These are phyloP conservation scores for Rhododendron vialii DNA, from an alignment of 148 eudicot genomes.

Conservation along the genomic window DNA sequence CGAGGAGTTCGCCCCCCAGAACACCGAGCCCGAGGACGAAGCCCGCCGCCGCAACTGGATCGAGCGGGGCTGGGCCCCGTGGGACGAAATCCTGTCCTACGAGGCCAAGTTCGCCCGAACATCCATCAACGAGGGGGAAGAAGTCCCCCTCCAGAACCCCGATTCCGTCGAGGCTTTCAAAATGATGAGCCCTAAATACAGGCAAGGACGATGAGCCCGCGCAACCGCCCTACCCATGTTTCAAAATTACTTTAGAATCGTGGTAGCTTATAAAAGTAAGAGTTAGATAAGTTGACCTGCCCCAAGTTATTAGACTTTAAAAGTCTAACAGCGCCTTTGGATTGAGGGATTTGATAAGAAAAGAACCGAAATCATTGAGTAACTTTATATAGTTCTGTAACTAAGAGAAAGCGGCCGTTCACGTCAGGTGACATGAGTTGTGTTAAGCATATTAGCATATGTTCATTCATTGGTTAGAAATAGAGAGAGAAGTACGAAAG, in stretches of 20 bases:
- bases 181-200: slow-evolving; percentile 79
- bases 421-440: too few species aligned
- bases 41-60: slow-evolving; percentile 88
- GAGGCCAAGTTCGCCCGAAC: slow-evolving; percentile 79
- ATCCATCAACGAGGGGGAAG: slow-evolving; percentile 84
- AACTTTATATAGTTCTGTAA: too few species aligned
- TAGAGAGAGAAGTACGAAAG: not conserved
- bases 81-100: slow-evolving; percentile 88
- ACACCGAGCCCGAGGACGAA: slow-evolving; percentile 61
- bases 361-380: too few species aligned
- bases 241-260: not conserved
- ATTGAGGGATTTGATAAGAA: too few species aligned
- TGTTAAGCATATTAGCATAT: too few species aligned
- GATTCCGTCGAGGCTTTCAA: slow-evolving; percentile 85
- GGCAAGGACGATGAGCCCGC: slow-evolving; percentile 19
- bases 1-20: slow-evolving; percentile 57
- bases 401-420: too few species aligned
- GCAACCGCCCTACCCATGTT: not conserved
- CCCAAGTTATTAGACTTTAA: too few species aligned
- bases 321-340: too few species aligned
- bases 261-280: not conserved
- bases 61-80: slow-evolving; percentile 94
- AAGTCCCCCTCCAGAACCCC: slow-evolving; percentile 62
- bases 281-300: not conserved
- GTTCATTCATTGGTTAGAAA: too few species aligned